Conservation (phyloP, 495 filamentous ascomycete genomes). For the Aspergillus carlsbadensis region DNA sequence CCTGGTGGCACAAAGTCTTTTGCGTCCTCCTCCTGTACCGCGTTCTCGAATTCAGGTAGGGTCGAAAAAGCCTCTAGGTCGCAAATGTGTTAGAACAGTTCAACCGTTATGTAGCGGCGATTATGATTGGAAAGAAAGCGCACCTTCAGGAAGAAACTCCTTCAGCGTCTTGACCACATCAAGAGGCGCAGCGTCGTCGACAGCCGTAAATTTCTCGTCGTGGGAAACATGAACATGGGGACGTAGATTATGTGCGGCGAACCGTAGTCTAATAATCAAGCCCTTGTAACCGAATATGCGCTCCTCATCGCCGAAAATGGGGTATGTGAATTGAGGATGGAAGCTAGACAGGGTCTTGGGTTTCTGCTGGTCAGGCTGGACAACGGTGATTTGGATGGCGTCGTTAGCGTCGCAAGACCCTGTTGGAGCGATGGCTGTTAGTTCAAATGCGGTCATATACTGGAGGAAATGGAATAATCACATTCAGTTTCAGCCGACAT, state of each 20-base stretch:
- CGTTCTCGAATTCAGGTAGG: conserved; percentile 56
- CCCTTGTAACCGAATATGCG: conserved; percentile 85
- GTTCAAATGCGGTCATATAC: not conserved
- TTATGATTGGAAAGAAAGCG: conserved; percentile 5
- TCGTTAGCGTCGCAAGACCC: conserved; percentile 77
- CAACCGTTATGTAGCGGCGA: not conserved
- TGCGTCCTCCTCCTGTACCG: conserved; percentile 51
- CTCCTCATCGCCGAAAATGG: conserved; percentile 90
- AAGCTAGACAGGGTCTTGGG: conserved; percentile 65
- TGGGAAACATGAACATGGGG: conserved; percentile 72
- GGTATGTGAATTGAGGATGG: conserved; percentile 83
- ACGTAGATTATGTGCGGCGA: conserved; percentile 77
- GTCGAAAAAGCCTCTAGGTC: conserved; percentile 62
- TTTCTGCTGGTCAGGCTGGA: conserved; percentile 55
- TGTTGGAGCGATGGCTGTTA: conserved; percentile 29
- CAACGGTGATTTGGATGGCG: conserved; percentile 67
- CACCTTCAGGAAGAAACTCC: conserved; percentile 67
- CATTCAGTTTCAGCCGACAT: conserved; percentile 54
- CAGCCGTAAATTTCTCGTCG: conserved; percentile 67
- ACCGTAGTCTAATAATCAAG: conserved; percentile 71
- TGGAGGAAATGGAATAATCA: conserved; percentile 25
- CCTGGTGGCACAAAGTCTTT: conserved; percentile 64
- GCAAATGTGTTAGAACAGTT: not conserved
- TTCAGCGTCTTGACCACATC: conserved; percentile 66
- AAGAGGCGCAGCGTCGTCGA: conserved; percentile 67